Percentiles rank a stretch among this genome's conserved stretches.
These are phyloP conservation scores for Antitrichia curtipendula DNA, from an alignment of 225 moss, liverwort and hornwort species.

Conservation along the genomic window DNA sequence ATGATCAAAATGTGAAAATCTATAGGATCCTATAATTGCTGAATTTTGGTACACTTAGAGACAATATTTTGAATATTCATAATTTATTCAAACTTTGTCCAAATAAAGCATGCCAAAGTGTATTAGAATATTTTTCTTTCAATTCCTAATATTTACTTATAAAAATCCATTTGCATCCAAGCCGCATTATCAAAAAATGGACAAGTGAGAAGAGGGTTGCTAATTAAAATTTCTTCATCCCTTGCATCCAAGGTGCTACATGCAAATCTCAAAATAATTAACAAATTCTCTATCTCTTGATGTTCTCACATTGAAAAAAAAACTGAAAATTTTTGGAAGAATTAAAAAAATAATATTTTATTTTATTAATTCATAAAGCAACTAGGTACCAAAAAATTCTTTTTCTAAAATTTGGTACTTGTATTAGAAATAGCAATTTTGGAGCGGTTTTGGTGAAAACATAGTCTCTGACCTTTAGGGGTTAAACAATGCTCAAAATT, in stretches of 20 bases:
- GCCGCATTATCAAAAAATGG: background rate
- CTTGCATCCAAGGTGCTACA: no score
- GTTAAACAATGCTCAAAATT: no score
- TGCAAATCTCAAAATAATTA: background rate
- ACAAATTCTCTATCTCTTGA: background rate
- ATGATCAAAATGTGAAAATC: background rate
- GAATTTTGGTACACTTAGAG: background rate
- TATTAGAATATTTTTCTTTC: no score
- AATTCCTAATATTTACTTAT: no score
- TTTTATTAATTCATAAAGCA: background rate
- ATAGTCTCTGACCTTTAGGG: no score
- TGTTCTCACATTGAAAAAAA: background rate
- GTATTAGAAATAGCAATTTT: no score
- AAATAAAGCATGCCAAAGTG: background rate
- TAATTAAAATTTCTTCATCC: background rate
- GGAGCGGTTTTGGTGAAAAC: no score
- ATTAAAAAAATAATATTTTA: no score
- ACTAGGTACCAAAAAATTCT: no score
- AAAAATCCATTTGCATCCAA: background rate
- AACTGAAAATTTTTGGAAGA: no score
- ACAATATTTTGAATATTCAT: background rate
- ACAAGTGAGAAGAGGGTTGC: background rate
- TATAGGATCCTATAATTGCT: accelerated
- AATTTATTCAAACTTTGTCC: accelerated
- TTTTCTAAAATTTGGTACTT: no score